Conservation (phyloP, 106 monocot species). For the Apostasia shenzhenica region DNA sequence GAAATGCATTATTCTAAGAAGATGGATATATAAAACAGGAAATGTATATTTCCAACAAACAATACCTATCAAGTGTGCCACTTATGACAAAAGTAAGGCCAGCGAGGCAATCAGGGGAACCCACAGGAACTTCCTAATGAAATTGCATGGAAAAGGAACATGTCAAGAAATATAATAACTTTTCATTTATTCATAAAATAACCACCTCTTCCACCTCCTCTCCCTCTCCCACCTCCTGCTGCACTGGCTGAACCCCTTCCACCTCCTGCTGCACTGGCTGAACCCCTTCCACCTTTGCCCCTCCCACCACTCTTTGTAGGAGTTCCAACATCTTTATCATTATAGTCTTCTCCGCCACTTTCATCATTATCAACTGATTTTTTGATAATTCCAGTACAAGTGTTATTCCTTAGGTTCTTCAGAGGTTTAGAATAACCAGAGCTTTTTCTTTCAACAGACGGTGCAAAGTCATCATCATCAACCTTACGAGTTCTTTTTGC, state of each 20-base stretch:
- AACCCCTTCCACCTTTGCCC: slow-evolving; percentile 66
- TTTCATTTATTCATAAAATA: not conserved
- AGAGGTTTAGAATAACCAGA: slow-evolving; percentile 15
- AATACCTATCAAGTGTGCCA: slow-evolving; percentile 97
- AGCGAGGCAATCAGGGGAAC: slow-evolving; percentile 74
- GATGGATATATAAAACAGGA: not conserved
- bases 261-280: slow-evolving; percentile 25
- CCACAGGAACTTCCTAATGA: slow-evolving; percentile 89
- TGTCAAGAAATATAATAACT: not conserved
- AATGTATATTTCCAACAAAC: not conserved
- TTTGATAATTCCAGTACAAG: slow-evolving; percentile 2
- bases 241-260: slow-evolving; percentile 50
- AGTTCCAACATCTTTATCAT: slow-evolving; percentile 22
- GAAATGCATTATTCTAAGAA: not conserved
- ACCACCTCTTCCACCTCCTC: too few relatives aligned
- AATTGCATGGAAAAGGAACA: not conserved
- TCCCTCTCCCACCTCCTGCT: slow-evolving; percentile 73
- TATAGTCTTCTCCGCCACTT: slow-evolving; percentile 29
- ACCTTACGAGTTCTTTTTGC: slow-evolving; percentile 33
- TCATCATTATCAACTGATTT: slow-evolving; percentile 17
- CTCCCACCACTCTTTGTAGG: slow-evolving; percentile 49
- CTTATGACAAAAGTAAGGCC: slow-evolving; percentile 94
- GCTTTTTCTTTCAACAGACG: slow-evolving; percentile 30
- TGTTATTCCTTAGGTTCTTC: slow-evolving; percentile 43
- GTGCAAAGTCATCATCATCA: slow-evolving; percentile 73